These are phyloP conservation scores for Beauveria pseudobassiana DNA, from an alignment of 2,329 filamentous ascomycete genomes.

Conservation along the genomic window DNA sequence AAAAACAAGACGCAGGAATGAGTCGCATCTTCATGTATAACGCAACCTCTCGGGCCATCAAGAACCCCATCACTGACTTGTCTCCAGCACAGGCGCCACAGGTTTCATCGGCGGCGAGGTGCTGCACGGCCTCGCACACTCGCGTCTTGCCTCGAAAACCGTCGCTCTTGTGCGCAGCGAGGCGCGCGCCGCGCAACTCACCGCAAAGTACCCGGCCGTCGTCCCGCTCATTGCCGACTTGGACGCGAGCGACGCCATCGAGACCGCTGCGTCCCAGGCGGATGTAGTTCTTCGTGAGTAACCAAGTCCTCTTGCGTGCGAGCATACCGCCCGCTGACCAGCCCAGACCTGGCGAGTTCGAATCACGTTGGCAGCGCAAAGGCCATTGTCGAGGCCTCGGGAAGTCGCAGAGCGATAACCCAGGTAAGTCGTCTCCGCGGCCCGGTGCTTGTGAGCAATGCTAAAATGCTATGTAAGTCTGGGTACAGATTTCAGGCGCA, in stretches of 20 bases:
- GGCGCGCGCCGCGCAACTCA: constrained; percentile 13
- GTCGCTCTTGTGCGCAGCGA: constrained; percentile 14
- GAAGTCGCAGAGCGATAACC: constrained; percentile 27
- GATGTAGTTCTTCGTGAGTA: constrained; percentile 36
- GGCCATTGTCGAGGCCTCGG: constrained; percentile 34
- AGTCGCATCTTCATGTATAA: constrained; percentile 1
- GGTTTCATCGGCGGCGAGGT: constrained; percentile 19
- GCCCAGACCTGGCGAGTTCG: constrained; percentile 2
- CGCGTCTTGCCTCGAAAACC: constrained; percentile 14
- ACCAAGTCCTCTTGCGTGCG: constrained; percentile 20
- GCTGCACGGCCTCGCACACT: constrained; percentile 11
- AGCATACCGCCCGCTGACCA: constrained; percentile 19
- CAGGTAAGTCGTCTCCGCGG: constrained; percentile 27
- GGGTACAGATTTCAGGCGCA: constrained; percentile 8
- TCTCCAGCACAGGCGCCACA: constrained; percentile 14
- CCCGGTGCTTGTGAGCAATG: neutral
- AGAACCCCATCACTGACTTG: neutral
- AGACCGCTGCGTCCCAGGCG: constrained; percentile 36
- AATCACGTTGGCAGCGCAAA: constrained; percentile 17
- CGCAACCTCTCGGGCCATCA: neutral
- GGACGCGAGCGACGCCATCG: constrained; percentile 33
- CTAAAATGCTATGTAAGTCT: constrained; percentile 24
- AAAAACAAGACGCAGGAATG: neutral
- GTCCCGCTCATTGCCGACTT: constrained; percentile 33
- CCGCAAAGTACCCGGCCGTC: constrained; percentile 5